A percentile compares a stretch with the other conserved stretches of the same genome.
These are phyloP conservation scores for Anaeromyces robustus DNA, from an alignment of 192 early-diverging fungal species.

Conservation along the genomic window DNA sequence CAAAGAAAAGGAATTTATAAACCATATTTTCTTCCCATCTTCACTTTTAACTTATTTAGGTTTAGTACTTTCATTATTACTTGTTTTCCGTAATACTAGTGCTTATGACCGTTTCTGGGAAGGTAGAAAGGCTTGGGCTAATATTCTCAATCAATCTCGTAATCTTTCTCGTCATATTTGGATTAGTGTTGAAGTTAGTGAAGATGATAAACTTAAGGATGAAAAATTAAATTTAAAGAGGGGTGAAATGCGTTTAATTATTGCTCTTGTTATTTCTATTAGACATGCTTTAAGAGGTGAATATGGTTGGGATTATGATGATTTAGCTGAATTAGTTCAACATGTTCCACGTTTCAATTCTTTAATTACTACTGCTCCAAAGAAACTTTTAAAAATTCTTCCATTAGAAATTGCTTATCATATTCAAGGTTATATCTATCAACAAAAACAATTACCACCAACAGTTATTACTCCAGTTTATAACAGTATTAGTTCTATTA, in stretches of 20 bases:
- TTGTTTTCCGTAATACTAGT: constrained; percentile 73
- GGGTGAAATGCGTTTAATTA: constrained; percentile 54
- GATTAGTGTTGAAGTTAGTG: constrained; percentile 26
- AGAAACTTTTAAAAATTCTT: constrained; percentile 13
- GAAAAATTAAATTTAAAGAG: constrained; percentile 42
- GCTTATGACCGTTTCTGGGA: constrained; percentile 76
- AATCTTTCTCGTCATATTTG: constrained; percentile 65
- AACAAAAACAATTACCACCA: constrained; percentile 18
- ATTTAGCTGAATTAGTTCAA: constrained; percentile 45
- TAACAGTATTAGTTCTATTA: constrained; percentile 24
- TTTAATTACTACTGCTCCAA: constrained; percentile 10
- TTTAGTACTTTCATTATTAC: constrained; percentile 24
- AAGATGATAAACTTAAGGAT: not conserved
- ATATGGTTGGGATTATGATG: constrained; percentile 42
- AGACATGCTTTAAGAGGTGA: constrained; percentile 78
- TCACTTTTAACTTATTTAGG: not conserved
- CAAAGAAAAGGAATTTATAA: not conserved
- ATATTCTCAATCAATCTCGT: constrained; percentile 48
- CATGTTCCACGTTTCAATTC: constrained; percentile 45
- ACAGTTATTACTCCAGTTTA: constrained; percentile 21
- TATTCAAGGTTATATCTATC: constrained; percentile 32
- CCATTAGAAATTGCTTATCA: constrained; percentile 47
- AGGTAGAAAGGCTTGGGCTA: constrained; percentile 68
- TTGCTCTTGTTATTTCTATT: constrained; percentile 58
- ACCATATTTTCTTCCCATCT: not conserved